A percentile compares a stretch with the other conserved stretches of the same genome.
phyloP scores from a whole-genome alignment of 2,329 filamentous ascomycete species.

The Mariannaea sp. region DNA sequence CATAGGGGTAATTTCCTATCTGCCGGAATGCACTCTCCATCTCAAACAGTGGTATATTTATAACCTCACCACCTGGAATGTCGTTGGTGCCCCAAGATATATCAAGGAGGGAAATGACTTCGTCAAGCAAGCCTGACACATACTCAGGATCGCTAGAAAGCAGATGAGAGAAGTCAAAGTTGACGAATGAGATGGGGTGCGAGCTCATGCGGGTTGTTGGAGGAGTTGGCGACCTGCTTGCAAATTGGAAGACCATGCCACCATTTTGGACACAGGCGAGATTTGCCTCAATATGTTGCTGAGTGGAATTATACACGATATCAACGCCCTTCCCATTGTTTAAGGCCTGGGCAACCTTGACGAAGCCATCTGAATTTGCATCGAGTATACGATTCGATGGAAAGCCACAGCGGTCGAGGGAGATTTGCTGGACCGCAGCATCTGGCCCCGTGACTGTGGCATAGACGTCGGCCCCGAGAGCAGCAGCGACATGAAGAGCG shows the following conservation, averaged over 20 bases:
- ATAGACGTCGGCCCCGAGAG: conserved; percentile 48
- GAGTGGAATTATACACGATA: conserved; percentile 53
- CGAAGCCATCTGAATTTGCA: conserved; percentile 42
- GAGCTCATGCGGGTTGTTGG: conserved; percentile 18
- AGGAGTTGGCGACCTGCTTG: conserved; percentile 30
- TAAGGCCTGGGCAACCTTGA: conserved; percentile 38
- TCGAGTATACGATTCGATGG: conserved; percentile 46
- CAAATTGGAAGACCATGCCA: conserved; percentile 43
- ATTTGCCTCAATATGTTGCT: conserved; percentile 40
- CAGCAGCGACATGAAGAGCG: conserved; percentile 48
- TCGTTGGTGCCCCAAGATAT: not conserved
- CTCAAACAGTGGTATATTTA: conserved; percentile 25
- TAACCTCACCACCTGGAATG: not conserved
- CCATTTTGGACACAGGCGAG: conserved; percentile 42
- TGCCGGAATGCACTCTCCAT: conserved; percentile 37
- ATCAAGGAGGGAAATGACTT: conserved; percentile 6
- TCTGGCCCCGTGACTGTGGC: conserved; percentile 44
- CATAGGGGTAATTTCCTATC: conserved; percentile 36
- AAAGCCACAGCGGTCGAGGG: conserved; percentile 45
- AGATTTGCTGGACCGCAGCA: conserved; percentile 42
- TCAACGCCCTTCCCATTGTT: conserved; percentile 46
- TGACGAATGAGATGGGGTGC: conserved; percentile 37
- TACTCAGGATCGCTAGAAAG: conserved; percentile 41
- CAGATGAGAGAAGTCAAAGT: conserved; percentile 42
- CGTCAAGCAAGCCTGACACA: conserved; percentile 38